Evolutionary conservation across 768 basidiomycete species (phyloP).

Genomic region (Kwoniella heveanensis): DNA sequence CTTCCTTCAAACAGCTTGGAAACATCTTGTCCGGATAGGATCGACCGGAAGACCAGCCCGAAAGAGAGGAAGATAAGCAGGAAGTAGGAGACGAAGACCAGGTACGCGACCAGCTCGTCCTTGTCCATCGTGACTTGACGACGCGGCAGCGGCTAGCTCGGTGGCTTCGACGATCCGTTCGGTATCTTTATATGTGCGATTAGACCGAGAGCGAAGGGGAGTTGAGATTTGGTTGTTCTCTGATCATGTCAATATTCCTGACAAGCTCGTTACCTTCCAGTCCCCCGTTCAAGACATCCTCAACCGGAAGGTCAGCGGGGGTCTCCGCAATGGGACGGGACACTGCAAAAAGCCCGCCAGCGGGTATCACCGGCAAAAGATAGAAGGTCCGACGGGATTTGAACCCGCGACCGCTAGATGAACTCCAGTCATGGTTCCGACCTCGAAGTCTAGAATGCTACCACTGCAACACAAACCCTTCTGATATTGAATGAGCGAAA

Average conservation of each 20-base stretch:
- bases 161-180: too few species aligned
- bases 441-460: conserved; percentile 35
- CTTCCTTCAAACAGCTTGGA: conserved; percentile 32
- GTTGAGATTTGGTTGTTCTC: too few species aligned
- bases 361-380: conserved; percentile 6
- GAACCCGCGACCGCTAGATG: conserved; percentile 34
- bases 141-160: neutral
- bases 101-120: conserved; percentile 23
- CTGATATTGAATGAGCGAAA: neutral
- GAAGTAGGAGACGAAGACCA: conserved; percentile 56
- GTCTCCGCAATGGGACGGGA: neutral
- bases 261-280: too few species aligned
- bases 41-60: conserved; percentile 47
- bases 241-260: too few species aligned
- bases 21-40: conserved; percentile 17
- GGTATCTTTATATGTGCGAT: too few species aligned
- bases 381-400: conserved; percentile 31
- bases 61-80: conserved; percentile 54
- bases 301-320: neutral
- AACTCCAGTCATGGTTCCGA: conserved; percentile 27
- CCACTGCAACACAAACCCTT: conserved; percentile 32
- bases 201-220: too few species aligned
- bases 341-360: neutral
- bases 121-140: conserved; percentile 10
- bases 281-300: too few species aligned